Base-by-base conservation (phyloP, 2,329 filamentous ascomycete genomes). In the Sclerotinia subarctica region DNA sequence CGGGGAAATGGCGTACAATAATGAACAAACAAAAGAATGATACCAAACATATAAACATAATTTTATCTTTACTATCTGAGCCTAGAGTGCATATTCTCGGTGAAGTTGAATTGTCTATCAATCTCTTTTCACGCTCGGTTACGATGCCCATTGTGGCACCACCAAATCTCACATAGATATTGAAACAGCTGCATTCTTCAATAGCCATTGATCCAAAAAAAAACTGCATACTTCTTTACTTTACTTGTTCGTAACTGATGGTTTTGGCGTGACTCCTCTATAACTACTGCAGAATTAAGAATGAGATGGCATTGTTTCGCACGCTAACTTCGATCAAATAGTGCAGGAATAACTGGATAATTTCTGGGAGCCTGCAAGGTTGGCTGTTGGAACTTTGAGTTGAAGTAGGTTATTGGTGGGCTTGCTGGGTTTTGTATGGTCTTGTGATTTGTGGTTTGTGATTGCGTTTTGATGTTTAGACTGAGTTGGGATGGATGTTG, bases 1-100 rank as follows among this genome's bases (percentile, higher is more conserved):
- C 46, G 15, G 32, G 57, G 19, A 15, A 51, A 63, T 38, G n/a
- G 8, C 46, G n/a, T 63, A 38, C n/a, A 38, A 21, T 51, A 63
- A 63, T 51, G 46, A 51, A 63, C 26, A 21, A 51, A 52, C 15
- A 63, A 38, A 57, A 52, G 46, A 42, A 51, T 26, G 32, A 63
- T 63, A 62, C 44, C 46, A 63, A 57, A 38, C 24, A 7, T 51
- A 38, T 26, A n/a, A 38, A 51, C 29, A 63, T 19, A 2, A 63
- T 26, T 60, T 60, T 11, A 15, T 8, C 13, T 6, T 38, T 51
- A 15, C 21, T n/a, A 21, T 38, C 21, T 49, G 4, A 49, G 11
- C 21, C 29, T 38, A 13, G 1, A 11, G 26, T 24, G 32, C 11
- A 11, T 35, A 5, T 32, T 32, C 29, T 32, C 32, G 5, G 1